Percentiles rank a stretch among this genome's conserved stretches.
phyloP scores from a whole-genome alignment of 805 yeast genomes.

The Starmerella vaccinii region DNA sequence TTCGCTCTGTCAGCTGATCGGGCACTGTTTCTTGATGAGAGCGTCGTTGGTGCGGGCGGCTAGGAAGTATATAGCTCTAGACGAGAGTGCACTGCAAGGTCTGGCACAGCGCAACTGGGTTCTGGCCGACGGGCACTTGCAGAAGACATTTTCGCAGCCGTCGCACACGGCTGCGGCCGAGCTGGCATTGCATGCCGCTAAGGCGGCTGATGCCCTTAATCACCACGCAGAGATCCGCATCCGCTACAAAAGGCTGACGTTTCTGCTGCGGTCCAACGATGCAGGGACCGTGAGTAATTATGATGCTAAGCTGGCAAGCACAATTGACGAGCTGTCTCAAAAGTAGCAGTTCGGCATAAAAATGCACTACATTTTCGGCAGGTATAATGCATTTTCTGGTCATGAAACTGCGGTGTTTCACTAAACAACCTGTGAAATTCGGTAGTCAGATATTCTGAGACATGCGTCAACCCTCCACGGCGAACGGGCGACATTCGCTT shows the following conservation, averaged over 20 bases:
- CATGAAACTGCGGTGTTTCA: too few relatives aligned
- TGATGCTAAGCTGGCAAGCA: constrained; percentile 21
- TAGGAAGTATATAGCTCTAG: constrained; percentile 1
- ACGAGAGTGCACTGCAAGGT: not conserved
- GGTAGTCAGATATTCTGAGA: too few relatives aligned
- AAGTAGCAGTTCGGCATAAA: not conserved
- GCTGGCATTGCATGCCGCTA: constrained; percentile 19
- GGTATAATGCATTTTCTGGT: too few relatives aligned
- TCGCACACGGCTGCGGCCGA: constrained; percentile 24
- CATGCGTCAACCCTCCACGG: too few relatives aligned
- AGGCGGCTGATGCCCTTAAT: constrained; percentile 18
- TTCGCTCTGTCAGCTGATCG: too few relatives aligned
- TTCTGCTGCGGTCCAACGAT: constrained; percentile 23
- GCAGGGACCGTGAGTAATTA: constrained; percentile 14
- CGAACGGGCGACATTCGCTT: too few relatives aligned
- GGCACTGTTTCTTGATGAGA: too few relatives aligned
- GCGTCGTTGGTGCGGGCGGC: not conserved
- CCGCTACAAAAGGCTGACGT: constrained; percentile 19
- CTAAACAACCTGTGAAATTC: too few relatives aligned
- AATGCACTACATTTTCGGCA: too few relatives aligned
- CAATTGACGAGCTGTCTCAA: constrained; percentile 10
- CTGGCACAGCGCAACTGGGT: constrained; percentile 16
- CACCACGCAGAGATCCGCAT: constrained; percentile 25
- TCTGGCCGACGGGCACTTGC: constrained; percentile 8
- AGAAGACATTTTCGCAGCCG: constrained; percentile 17